Evolutionary conservation across 2,329 filamentous ascomycete genomes (phyloP), one percentile per base, ranked within the genome.

Genomic region (Nothomitra cinnamomea): DNA sequence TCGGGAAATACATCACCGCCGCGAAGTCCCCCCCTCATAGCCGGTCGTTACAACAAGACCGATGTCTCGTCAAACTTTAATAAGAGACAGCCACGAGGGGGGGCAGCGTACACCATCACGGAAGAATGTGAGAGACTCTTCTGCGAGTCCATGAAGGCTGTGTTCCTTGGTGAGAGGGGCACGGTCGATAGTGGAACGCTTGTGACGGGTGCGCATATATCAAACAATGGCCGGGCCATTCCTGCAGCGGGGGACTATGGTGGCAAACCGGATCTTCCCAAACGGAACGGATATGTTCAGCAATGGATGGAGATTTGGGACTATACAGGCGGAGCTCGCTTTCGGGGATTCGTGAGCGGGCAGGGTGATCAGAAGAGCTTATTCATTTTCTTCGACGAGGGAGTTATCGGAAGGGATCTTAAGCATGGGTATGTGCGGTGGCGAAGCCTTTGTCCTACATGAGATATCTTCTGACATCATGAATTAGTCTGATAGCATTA

Each of bases 81-180:
- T 40, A 60, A 58, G 57, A 60, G 60, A 59, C 59, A 60, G 65
- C 70, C 69, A 68, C 66, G 69, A 83, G 85, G 85, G 85, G 88
- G 88, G 87, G 88, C 88, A 83, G 82, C 87, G 85, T 81, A 86
- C 73, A 82, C 83, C 75, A 94, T 95, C 78, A 88, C 85, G 86
- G 88, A 85, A 88, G 88, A 95, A 87, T 94, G 89, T 95, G 89
- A 95, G 88, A 95, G 89, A 78, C 90, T 95, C 83, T 94, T 95
- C 80, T 95, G 89, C 75, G 87, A 90, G 83, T 83, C 82, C 78
- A 86, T 95, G 82, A 85, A 80, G 74, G 75, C 82, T 75, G 84
- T 86, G 76, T 95, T 95, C 81, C 85, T 84, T 78, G 89, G 87
- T 94, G 88, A 94, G 87, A 82, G 83, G 85, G 82, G 81, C 72